Percentiles rank a stretch among this genome's conserved stretches.
These are phyloP conservation scores for Microthlaspi erraticum DNA, from an alignment of 345 rosid species.

Conservation along the genomic window DNA sequence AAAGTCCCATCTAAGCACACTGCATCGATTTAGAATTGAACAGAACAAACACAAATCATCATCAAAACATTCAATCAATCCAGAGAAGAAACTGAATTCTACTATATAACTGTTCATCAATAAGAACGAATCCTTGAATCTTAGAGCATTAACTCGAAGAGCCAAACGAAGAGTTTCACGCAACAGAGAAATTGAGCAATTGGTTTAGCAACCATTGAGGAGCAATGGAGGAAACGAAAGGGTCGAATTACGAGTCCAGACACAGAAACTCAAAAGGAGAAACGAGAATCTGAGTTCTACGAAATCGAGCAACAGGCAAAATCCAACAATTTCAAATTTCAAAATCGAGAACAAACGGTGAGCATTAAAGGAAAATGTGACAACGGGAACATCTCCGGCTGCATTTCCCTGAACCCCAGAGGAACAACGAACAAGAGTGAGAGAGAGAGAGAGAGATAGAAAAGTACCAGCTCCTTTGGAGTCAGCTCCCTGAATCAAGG, in stretches of 20 bases:
- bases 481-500: conserved; percentile 83
- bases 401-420: neutral
- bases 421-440: neutral
- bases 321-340: too few relatives aligned
- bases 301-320: conserved; percentile 15
- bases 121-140: neutral
- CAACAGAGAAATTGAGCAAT: neutral
- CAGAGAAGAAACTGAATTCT: neutral
- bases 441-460: neutral
- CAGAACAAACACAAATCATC: neutral
- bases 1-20: conserved; percentile 90
- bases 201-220: neutral
- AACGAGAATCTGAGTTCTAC: neutral
- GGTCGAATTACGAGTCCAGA: neutral
- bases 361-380: neutral
- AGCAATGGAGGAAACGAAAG: too few relatives aligned
- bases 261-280: neutral
- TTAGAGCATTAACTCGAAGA: neutral
- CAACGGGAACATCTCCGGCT: neutral
- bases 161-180: neutral
- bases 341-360: neutral
- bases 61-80: neutral
- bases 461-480: conserved; percentile 82
- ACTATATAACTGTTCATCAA: neutral
- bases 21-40: conserved; percentile 37